Evolutionary conservation across 805 yeast species (phyloP), one percentile per base, ranked within the genome.

Genomic region (Yamadazyma laniorum): DNA sequence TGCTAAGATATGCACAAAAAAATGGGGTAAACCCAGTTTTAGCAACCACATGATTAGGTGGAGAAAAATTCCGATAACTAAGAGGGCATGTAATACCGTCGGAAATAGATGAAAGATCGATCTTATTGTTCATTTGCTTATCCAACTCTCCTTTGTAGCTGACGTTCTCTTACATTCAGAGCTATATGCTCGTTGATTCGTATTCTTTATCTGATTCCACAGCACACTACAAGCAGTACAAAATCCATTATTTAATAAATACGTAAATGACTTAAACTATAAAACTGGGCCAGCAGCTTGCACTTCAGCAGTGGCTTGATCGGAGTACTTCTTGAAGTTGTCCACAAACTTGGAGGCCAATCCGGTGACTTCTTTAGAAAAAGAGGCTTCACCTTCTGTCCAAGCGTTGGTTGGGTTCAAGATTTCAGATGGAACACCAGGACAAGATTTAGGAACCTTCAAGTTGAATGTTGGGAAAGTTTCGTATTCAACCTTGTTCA

Each of bases 331-430:
- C 59, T 72, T 79, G 63, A 91, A 91, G 77, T 91, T 91, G 63
- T 86, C 89, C 56, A 76, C 76, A 59, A 91, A 91, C 70, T 85
- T 72, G 35, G 65, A 62, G 28, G 89, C 97, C 60, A 91, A 80
- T 43, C 75, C 72, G 44, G 70, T 77, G 48, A 64, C 56, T 54
- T 69, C 72, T 38, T 51, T 55, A 40, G 52, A 45, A 56, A 69
- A 69, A 3, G 70, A 55, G 13, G 56, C 61, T 29, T 46, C 68
- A 47, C 70, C 70, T 48, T 59, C 67, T 45, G 74, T 68, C 95
- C 96, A 88, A 49, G 82, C 79, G 52, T 72, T 80, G 43, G 89
- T 72, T 46, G 99, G 99, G 68, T 91, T 89, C 59, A 91, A 77
- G 46, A 91, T 63, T 58, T 84, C 90, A 16, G 73, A 37, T 49